These are phyloP conservation scores for Candida namnaoensis DNA, from an alignment of 805 yeast genomes.

Conservation along the genomic window DNA sequence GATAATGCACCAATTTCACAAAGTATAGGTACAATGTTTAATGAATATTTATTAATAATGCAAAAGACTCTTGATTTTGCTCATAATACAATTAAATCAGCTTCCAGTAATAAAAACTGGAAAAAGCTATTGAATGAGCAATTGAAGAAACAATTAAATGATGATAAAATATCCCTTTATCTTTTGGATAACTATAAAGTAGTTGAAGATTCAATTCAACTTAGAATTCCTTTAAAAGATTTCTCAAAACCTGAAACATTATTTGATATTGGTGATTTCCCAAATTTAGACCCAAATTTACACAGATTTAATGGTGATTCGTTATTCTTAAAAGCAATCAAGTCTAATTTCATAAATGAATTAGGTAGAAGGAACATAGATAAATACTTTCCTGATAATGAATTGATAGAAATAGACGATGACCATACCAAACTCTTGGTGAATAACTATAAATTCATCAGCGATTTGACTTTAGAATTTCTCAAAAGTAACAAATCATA, in stretches of 20 bases:
- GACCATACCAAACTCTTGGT: conserved; percentile 22
- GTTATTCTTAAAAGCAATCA: conserved; percentile 33
- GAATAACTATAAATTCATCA: conserved; percentile 12
- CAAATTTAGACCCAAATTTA: conserved; percentile 1
- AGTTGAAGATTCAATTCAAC: conserved; percentile 8
- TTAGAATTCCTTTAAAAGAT: conserved; percentile 18
- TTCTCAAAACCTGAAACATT: conserved; percentile 5
- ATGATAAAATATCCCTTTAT: conserved; percentile 6
- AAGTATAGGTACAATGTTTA: conserved; percentile 24
- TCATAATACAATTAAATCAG: background rate
- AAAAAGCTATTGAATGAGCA: no score
- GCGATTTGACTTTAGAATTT: conserved; percentile 10
- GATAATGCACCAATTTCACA: conserved; percentile 34
- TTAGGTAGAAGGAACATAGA: conserved; percentile 13
- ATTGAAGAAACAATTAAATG: conserved; percentile 3
- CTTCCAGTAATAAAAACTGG: background rate
- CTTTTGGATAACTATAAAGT: conserved; percentile 8
- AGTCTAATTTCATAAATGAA: conserved; percentile 31
- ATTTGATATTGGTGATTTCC: conserved; percentile 19
- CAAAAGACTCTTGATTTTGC: background rate
- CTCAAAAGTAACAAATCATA: conserved; percentile 1
- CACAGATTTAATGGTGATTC: conserved; percentile 9
- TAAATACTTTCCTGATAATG: conserved; percentile 15
- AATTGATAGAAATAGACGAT: conserved; percentile 17
- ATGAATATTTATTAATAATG: no score